A percentile compares a stretch with the other conserved stretches of the same genome.
phyloP scores from a whole-genome alignment of 441 rosid species.

The Bruguiera hainesii region DNA sequence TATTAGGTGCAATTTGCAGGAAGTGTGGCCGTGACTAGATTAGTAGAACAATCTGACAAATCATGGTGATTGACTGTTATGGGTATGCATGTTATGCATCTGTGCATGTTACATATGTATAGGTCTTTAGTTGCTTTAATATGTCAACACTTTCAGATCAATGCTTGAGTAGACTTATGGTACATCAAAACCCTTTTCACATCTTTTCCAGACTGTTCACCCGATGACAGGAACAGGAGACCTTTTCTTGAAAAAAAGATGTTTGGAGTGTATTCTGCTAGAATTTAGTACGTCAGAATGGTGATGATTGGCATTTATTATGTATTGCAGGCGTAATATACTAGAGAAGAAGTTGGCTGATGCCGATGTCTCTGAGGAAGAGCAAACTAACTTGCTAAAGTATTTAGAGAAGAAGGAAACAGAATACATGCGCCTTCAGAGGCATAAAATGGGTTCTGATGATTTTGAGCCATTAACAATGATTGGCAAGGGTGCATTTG shows the following conservation, averaged over 20 bases:
- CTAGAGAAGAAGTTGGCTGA: slow-evolving; percentile 95
- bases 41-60: neutral
- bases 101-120: neutral
- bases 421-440: slow-evolving; percentile 91
- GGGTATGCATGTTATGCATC: neutral
- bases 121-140: neutral
- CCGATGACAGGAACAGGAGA: neutral
- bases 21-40: too few relatives aligned
- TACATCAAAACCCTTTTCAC: neutral
- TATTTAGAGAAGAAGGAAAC: slow-evolving; percentile 91
- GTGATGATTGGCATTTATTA: slow-evolving; percentile 11
- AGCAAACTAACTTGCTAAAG: slow-evolving; percentile 74
- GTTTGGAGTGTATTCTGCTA: neutral
- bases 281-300: slow-evolving; percentile 4
- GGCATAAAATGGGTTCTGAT: slow-evolving; percentile 98
- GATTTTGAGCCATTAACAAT: slow-evolving; percentile 96
- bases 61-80: neutral
- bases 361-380: slow-evolving; percentile 83
- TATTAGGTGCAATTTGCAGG: too few relatives aligned
- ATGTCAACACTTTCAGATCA: neutral
- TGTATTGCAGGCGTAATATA: slow-evolving; percentile 60
- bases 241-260: too few relatives aligned
- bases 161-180: neutral
- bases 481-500: slow-evolving; percentile 98
- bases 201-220: neutral